Base-by-base conservation (phyloP, 495 filamentous ascomycete species). In the Aspergillus sclerotioniger region DNA sequence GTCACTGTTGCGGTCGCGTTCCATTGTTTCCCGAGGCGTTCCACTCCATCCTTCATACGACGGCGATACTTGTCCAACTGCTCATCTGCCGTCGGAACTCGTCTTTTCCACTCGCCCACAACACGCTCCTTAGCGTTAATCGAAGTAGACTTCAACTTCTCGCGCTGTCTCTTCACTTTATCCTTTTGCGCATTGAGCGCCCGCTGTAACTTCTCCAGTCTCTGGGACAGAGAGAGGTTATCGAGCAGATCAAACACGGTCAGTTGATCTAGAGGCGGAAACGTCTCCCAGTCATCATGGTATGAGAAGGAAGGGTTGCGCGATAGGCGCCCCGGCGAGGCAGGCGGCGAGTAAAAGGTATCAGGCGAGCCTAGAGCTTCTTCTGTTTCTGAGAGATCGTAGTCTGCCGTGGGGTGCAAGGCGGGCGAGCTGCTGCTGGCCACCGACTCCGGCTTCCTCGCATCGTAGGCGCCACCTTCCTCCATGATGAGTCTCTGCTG, bases 181-280 rank as follows among this genome's bases (percentile, higher is more conserved):
- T 93, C 89, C 4, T 84, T 90, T 71, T 96, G 92, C n/a, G 82
- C 79, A 45, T 84, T 84, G 37, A 96, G 75, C 16, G 86, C 85
- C 59, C 79, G 87, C 62, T 96, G 91, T 62, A 96, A 80, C 73
- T 89, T 90, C 71, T 98, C 94, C 20, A 98, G 77, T 54, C 90
- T 87, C 62, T 92, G 87, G 1, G 91, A 87, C 47, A 98, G 82
- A 0, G 94, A 89, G 61, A 98, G 85, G 66, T 96, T 96, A 72
- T 97, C 95, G 51, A 98, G 82, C 19, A 98, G 77, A 67, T 98
- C 94, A 59, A 98, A 91, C 43, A 97, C 83, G 20, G 89, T 93
- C 57, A 98, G 78, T 53, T 90, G 88, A 67, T 98, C 94, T n/a
- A 96, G 76, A 5, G 94, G 91, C 16, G 94, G 90, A 46, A 89